Conservation (phyloP, 129 eudicot genomes). For the Saussurea involucrata region DNA sequence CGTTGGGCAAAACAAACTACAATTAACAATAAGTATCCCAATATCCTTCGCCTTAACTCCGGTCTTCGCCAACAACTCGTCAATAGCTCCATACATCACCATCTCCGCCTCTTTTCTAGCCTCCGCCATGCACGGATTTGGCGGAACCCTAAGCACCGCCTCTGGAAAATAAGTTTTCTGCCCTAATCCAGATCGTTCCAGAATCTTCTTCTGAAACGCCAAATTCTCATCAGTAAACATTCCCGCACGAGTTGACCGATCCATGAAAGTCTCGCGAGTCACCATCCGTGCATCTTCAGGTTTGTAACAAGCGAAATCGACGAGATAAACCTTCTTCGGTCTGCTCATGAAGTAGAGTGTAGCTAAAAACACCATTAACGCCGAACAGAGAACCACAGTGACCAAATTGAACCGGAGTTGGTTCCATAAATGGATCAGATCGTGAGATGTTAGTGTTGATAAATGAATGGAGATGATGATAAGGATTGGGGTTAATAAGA, state of each 20-base stretch:
- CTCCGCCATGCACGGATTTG: slow-evolving; percentile 71
- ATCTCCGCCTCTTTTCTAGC: slow-evolving; percentile 88
- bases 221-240: slow-evolving; percentile 56
- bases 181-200: slow-evolving; percentile 84
- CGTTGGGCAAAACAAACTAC: slow-evolving; percentile 69
- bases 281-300: slow-evolving; percentile 48
- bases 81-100: slow-evolving; percentile 93
- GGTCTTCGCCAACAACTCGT: slow-evolving; percentile 65
- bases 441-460: slow-evolving; percentile 38
- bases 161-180: slow-evolving; percentile 78
- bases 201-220: slow-evolving; percentile 66
- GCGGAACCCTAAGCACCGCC: slow-evolving; percentile 59
- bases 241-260: slow-evolving; percentile 37
- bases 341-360: slow-evolving; percentile 71
- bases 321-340: slow-evolving; percentile 61
- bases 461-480: slow-evolving; percentile 28
- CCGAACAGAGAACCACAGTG: slow-evolving; percentile 46
- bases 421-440: slow-evolving; percentile 44
- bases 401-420: slow-evolving; percentile 60
- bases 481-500: slow-evolving; percentile 44
- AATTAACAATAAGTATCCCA: slow-evolving; percentile 69
- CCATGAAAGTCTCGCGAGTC: slow-evolving; percentile 52
- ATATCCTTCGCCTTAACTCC: slow-evolving; percentile 68
- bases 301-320: slow-evolving; percentile 69
- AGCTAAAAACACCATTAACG: slow-evolving; percentile 50